Evolutionary conservation across 176 grass and related monocot species (phyloP), one percentile per base, ranked within the genome.

Genomic region (Miscanthus lutarioriparius): DNA sequence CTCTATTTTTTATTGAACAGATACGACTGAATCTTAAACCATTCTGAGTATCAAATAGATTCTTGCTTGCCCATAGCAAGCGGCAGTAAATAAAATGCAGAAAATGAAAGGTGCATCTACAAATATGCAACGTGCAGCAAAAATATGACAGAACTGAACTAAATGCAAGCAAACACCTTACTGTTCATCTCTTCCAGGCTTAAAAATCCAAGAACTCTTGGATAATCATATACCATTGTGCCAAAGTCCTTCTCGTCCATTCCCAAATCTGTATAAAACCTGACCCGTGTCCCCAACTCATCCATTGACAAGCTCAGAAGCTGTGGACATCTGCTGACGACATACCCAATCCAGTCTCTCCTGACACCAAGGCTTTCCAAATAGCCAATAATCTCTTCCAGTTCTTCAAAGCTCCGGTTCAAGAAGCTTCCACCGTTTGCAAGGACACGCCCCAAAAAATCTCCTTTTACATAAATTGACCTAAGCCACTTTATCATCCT

Each of bases 201-300:
- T 26, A 87, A 87, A 86, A 86, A 95, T 19, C 96, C 93, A 75
- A 98, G 83, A 63, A 59, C 93, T 80, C 76, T 98, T 49, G 96
- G 96, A 90, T 94, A 98, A 89, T 98, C 91, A 67, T 88, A 95
- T 56, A 95, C 91, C 93, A 98, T 98, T 3, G 96, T 95, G 23
- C 96, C 93, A 53, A 98, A 93, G 69, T 98, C 96, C 67, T 88
- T 89, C 75, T 90, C 83, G n/a, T 90, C 84, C 85, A 98, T 93
- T 35, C 91, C 96, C 93, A 95, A 93, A 56, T 93, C 86, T 16
- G 77, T 86, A 84, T 95, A 98, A 84, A 98, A 93, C n/a, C 61
- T 86, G 56, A 93, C 91, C 36, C 96, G 76, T 8, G 67, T 76
- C 83, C 90, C 83, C 45, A 98, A 35, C 65, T 92, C 93, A 73